Evolutionary conservation across 768 basidiomycete species (phyloP).

Genomic region (Calocybe cyanea): DNA sequence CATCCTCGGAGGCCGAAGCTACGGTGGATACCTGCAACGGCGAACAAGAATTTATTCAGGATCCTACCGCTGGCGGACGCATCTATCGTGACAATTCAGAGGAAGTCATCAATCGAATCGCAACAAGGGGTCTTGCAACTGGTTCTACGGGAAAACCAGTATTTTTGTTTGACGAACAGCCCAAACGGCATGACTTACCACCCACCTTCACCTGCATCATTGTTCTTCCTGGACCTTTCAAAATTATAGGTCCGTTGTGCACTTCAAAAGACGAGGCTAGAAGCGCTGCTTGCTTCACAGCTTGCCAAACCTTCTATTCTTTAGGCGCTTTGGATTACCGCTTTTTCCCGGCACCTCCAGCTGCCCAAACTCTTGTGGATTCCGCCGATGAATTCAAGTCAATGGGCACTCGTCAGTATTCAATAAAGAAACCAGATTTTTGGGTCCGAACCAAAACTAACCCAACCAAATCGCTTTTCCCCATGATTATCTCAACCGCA

Average conservation of each 20-base stretch:
- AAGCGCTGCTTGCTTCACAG: constrained; percentile 53
- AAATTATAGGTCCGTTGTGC: constrained; percentile 42
- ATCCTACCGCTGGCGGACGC: constrained; percentile 59
- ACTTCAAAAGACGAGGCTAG: constrained; percentile 49
- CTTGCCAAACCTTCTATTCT: constrained; percentile 48
- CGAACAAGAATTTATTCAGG: constrained; percentile 48
- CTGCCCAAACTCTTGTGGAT: constrained; percentile 14
- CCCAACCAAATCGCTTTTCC: constrained; percentile 42
- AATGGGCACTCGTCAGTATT: constrained; percentile 51
- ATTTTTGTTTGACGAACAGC: constrained; percentile 38
- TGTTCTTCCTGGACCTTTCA: constrained; percentile 37
- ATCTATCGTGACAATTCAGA: constrained; percentile 56
- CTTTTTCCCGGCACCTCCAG: constrained; percentile 38
- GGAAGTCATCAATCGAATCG: constrained; percentile 53
- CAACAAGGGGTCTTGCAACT: constrained; percentile 19
- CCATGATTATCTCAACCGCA: constrained; percentile 42
- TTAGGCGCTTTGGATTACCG: constrained; percentile 49
- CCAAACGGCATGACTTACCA: constrained; percentile 23
- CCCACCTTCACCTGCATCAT: constrained; percentile 45
- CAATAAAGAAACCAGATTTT: constrained; percentile 58
- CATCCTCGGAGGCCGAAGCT: constrained; percentile 25
- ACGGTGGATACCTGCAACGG: constrained; percentile 48
- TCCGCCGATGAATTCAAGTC: constrained; percentile 21
- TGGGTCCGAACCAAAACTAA: constrained; percentile 47
- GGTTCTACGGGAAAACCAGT: constrained; percentile 21